These are phyloP conservation scores for Penicillium olsonii DNA, from an alignment of 2,329 filamentous ascomycete genomes.

Conservation along the genomic window DNA sequence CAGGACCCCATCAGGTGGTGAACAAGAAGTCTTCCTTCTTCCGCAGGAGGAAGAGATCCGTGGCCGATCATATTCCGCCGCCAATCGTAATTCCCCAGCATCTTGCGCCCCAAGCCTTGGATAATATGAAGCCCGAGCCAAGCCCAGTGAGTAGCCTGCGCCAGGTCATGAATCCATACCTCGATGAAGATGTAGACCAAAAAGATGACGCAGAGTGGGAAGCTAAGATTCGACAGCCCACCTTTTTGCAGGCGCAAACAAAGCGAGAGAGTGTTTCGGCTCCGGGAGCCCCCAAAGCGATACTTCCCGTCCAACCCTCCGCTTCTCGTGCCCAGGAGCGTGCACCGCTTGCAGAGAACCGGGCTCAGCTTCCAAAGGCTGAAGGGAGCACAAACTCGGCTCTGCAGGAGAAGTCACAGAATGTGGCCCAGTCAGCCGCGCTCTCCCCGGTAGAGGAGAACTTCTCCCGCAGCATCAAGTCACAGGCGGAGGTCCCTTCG, in stretches of 20 bases:
- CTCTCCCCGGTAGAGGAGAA: conserved; percentile 32
- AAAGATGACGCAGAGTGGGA: conserved; percentile 28
- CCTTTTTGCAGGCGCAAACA: conserved; percentile 21
- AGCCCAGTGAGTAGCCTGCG: conserved; percentile 79
- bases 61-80: conserved; percentile 66
- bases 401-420: conserved; percentile 20
- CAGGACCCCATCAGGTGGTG: conserved; percentile 57
- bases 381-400: conserved; percentile 19
- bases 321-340: conserved; percentile 28
- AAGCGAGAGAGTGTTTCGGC: conserved; percentile 29
- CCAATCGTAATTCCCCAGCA: conserved; percentile 54
- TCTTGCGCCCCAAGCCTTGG: conserved; percentile 39
- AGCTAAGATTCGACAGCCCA: conserved; percentile 19
- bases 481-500: conserved; percentile 23
- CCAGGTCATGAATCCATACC: conserved; percentile 83
- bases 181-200: conserved; percentile 44
- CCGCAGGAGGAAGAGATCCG: conserved; percentile 86
- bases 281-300: conserved; percentile 26
- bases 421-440: conserved; percentile 13
- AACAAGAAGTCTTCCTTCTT: conserved; percentile 97
- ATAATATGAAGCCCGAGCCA: conserved; percentile 37
- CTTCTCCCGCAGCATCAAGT: conserved; percentile 24
- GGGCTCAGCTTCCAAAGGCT: conserved; percentile 25
- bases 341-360: conserved; percentile 39
- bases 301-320: conserved; percentile 31